Base-by-base conservation (phyloP, 352 stramenopile species). In the Plasmopara halstedii region DNA sequence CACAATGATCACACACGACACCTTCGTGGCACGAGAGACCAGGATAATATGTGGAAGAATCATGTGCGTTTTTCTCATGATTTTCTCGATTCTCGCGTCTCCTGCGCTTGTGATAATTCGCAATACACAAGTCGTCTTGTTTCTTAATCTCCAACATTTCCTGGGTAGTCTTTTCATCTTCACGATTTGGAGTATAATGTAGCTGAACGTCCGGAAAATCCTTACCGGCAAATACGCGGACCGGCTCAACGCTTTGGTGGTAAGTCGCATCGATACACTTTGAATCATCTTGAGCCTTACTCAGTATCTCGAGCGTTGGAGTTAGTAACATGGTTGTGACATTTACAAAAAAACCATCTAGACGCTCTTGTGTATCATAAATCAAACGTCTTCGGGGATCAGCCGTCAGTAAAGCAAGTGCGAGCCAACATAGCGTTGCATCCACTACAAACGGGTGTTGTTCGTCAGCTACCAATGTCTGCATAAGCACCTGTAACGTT, bases 281-380 rank as follows among this genome's bases (percentile, higher is more conserved):
- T 22, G 46, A 41, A 18, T 52, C 43, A 31, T 56, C 37, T 26
- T 64, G 55, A 1, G 46, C 58, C 2, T 64, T 56, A 6, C 64
- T 41, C 6, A 82, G 33, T n/a, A 72, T 33, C n/a, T 62, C 57
- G 2, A 77, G 43, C 9, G 64, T 58, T 14, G 73, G 42, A 20
- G 64, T 48, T 2, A 85, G 63, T 5, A 87, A 45, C 32, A 71
- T 70, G 2, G 63, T 63, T 2, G 54, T 73, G 31, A 89, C 41
- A 52, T 89, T 89, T 23, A 84, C 67, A 35, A 89, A 50, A 23
- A 87, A 73, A 2, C 78, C 78, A 39, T 89, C 78, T 33, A 84
- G 56, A 17, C 67, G 53, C 44, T 85, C 69, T 31, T 73, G 67
- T 18, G 49, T 59, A 36, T 76, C 63, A 23, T 68, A 70, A 26